Evolutionary conservation across 1,139 yeast species (phyloP).

Genomic region (Suhomyces yuchorum): DNA sequence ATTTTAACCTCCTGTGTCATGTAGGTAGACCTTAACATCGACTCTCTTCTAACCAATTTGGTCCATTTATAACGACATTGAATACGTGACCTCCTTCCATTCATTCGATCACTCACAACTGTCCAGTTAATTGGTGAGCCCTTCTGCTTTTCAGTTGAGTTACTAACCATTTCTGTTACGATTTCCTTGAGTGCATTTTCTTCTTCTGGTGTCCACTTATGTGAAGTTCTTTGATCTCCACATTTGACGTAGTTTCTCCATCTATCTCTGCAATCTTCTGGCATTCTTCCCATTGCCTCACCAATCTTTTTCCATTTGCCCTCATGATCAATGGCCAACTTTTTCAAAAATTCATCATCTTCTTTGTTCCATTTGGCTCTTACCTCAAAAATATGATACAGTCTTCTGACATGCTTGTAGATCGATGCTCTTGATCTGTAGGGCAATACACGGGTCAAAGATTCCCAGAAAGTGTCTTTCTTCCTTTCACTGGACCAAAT

Average conservation of each 20-base stretch:
- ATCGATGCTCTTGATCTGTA: conserved; percentile 84
- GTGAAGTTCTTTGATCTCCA: conserved; percentile 69
- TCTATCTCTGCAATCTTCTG: conserved; percentile 94
- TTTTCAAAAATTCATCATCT: conserved; percentile 70
- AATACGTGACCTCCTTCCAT: conserved; percentile 83
- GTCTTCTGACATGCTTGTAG: conserved; percentile 88
- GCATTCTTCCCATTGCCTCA: conserved; percentile 81
- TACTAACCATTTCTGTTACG: conserved; percentile 46
- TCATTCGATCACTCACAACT: conserved; percentile 82
- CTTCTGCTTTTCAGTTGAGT: conserved; percentile 21
- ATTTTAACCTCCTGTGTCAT: conserved; percentile 54
- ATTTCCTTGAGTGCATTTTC: conserved; percentile 62
- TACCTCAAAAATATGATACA: conserved; percentile 81
- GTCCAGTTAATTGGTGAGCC: conserved; percentile 76
- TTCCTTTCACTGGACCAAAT: conserved; percentile 86
- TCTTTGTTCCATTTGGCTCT: conserved; percentile 87
- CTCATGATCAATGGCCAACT: conserved; percentile 63
- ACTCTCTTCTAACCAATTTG: conserved; percentile 67
- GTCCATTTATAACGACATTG: conserved; percentile 97
- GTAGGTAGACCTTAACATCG: conserved; percentile 48
- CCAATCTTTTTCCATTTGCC: conserved; percentile 91
- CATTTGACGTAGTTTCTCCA: conserved; percentile 96
- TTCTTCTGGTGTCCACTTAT: conserved; percentile 79
- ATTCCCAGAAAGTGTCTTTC: conserved; percentile 89
- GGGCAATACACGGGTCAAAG: conserved; percentile 73